Conservation (phyloP, 2,329 filamentous ascomycete species). For the Rhinocladiella similis region DNA sequence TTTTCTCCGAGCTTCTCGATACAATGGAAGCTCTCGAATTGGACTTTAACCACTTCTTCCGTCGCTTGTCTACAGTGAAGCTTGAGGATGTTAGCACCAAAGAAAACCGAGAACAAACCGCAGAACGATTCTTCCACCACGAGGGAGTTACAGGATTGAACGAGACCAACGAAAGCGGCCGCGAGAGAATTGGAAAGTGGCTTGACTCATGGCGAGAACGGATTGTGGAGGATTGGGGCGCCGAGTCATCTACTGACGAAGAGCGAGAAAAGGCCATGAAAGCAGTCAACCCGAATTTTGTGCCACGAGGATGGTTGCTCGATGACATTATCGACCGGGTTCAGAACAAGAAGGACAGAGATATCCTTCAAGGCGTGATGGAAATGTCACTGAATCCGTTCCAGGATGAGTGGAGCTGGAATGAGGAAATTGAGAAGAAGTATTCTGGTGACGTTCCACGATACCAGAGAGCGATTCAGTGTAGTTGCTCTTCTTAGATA, state of each 20-base stretch:
- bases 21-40: slow-evolving; percentile 77
- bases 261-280: slow-evolving; percentile 75
- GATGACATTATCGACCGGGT: slow-evolving; percentile 91
- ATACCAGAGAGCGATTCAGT: slow-evolving; percentile 79
- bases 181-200: slow-evolving; percentile 72
- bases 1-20: slow-evolving; percentile 83
- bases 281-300: slow-evolving; percentile 85
- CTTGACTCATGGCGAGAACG: slow-evolving; percentile 74
- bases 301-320: slow-evolving; percentile 86
- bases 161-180: slow-evolving; percentile 63
- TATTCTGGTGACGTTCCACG: slow-evolving; percentile 85
- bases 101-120: slow-evolving; percentile 62
- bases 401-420: slow-evolving; percentile 63
- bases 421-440: slow-evolving; percentile 73
- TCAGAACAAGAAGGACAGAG: slow-evolving; percentile 77
- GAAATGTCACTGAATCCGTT: slow-evolving; percentile 83
- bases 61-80: slow-evolving; percentile 67
- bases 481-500: slow-evolving; percentile 81
- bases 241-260: slow-evolving; percentile 50
- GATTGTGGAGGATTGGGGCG: slow-evolving; percentile 74
- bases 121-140: slow-evolving; percentile 75
- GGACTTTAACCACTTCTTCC: slow-evolving; percentile 94
- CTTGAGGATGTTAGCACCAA: slow-evolving; percentile 65
- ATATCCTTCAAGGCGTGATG: slow-evolving; percentile 76
- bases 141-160: slow-evolving; percentile 64